Evolutionary conservation across 192 early-diverging fungal genomes (phyloP).

Genomic region (Obelidium mucronatum): DNA sequence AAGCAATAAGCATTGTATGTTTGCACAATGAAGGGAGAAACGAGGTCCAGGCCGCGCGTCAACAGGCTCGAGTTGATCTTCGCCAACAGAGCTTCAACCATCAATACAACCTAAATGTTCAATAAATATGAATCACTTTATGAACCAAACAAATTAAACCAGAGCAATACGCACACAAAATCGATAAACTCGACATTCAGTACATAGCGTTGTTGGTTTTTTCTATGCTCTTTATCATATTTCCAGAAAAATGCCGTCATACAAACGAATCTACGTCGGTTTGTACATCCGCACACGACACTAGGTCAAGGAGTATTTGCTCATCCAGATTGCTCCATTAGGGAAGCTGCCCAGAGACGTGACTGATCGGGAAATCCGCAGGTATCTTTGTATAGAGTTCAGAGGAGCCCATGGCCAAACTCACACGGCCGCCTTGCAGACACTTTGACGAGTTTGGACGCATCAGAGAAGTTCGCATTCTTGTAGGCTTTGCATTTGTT

Average conservation of each 20-base stretch:
- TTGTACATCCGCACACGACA: no score
- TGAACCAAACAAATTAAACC: no score
- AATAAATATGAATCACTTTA: no score
- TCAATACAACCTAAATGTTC: no score
- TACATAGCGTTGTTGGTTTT: no score
- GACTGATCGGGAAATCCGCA: constrained; percentile 83
- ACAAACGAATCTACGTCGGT: constrained; percentile 29
- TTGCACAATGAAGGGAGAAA: constrained; percentile 21
- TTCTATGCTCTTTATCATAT: no score
- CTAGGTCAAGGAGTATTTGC: not conserved
- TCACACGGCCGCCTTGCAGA: not conserved
- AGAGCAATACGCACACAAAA: no score
- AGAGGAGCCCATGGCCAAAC: not conserved
- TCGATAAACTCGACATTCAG: no score
- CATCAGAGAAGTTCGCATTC: constrained; percentile 81
- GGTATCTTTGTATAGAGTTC: constrained; percentile 57
- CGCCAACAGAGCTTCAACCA: no score
- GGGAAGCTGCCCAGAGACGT: constrained; percentile 87
- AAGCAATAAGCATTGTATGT: constrained; percentile 30
- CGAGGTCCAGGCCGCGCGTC: constrained; percentile 22
- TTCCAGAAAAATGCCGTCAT: constrained; percentile 5
- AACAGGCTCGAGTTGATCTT: no score
- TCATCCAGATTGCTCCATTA: not conserved
- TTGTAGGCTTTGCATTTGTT: constrained; percentile 92
- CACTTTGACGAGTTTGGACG: constrained; percentile 74